Percentiles rank a stretch among this genome's conserved stretches.
Conservation (phyloP, 768 basidiomycete species). For the Cystofilobasidium ferigula region DNA sequence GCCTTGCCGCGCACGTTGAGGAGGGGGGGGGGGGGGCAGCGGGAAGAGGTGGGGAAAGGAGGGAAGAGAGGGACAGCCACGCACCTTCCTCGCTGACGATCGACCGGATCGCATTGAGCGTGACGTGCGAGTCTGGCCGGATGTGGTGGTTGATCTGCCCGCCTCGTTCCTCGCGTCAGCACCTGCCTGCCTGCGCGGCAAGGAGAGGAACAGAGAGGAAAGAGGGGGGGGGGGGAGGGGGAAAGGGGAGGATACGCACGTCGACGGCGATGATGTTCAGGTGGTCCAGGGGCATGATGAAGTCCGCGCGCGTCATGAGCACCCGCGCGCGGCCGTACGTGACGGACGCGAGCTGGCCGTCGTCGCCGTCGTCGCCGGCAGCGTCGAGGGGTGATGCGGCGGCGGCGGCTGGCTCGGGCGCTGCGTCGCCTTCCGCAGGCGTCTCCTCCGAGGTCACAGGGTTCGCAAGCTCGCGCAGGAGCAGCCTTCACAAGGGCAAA, state of each 20-base stretch:
- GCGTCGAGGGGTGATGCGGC: background rate
- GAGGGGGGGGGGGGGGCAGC: background rate
- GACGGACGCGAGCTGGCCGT: background rate
- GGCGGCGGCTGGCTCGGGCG: background rate
- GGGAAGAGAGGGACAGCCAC: background rate
- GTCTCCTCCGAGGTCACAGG: background rate
- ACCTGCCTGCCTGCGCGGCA: too few species aligned
- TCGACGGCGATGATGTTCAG: conserved; percentile 16
- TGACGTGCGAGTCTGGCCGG: conserved; percentile 25
- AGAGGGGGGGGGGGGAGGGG: background rate
- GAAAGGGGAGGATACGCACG: background rate
- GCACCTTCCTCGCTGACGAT: conserved; percentile 11
- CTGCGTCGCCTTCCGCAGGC: background rate
- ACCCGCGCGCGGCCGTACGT: conserved; percentile 6
- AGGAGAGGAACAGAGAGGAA: background rate
- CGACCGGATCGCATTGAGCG: conserved; percentile 8
- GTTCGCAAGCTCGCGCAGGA: conserved; percentile 64
- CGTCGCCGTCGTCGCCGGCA: background rate
- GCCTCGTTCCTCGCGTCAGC: too few species aligned
- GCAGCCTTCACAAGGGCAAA: too few species aligned
- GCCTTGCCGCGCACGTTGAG: background rate
- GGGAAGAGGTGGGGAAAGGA: background rate
- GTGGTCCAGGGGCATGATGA: conserved; percentile 6
- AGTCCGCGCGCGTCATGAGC: conserved; percentile 15
- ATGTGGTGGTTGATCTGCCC: conserved; percentile 17